A percentile compares a stretch with the other conserved stretches of the same genome.
Conservation (phyloP, 306 rosid genomes). For the Gynostemma pentaphyllum region DNA sequence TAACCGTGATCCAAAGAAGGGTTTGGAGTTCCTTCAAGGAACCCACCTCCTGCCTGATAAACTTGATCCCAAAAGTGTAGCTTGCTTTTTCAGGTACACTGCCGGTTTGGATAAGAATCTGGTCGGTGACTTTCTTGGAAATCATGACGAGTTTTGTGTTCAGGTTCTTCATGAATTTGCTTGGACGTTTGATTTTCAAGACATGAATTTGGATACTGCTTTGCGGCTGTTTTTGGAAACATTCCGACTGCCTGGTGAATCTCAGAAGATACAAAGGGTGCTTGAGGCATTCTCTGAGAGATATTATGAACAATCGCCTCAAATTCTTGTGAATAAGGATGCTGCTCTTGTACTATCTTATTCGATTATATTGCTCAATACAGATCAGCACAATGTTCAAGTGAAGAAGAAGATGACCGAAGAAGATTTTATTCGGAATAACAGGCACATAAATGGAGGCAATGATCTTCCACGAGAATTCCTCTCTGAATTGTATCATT, state of each 20-base stretch:
- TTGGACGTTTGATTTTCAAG: slow-evolving; percentile 92
- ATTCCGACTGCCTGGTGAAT: slow-evolving; percentile 93
- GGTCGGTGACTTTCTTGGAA: slow-evolving; percentile 93
- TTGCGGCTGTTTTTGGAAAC: slow-evolving; percentile 89
- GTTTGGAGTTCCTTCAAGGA: slow-evolving; percentile 96
- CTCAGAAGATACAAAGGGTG: slow-evolving; percentile 96
- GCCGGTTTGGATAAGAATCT: slow-evolving; percentile 98
- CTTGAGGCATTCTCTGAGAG: slow-evolving; percentile 99
- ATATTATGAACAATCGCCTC: slow-evolving; percentile 91
- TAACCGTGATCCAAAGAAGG: slow-evolving; percentile 98
- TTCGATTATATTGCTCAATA: slow-evolving; percentile 85
- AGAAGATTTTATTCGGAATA: slow-evolving; percentile 85
- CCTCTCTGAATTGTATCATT: slow-evolving; percentile 69
- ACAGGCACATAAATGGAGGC: slow-evolving; percentile 90
- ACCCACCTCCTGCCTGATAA: slow-evolving; percentile 92
- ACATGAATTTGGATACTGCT: slow-evolving; percentile 95
- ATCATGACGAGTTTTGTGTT: slow-evolving; percentile 92
- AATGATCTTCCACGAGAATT: slow-evolving; percentile 86
- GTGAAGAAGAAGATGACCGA: slow-evolving; percentile 98
- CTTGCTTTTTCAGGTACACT: slow-evolving; percentile 95
- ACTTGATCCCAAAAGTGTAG: slow-evolving; percentile 99
- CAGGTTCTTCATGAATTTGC: slow-evolving; percentile 99
- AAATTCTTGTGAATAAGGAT: slow-evolving; percentile 83
- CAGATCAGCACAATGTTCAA: slow-evolving; percentile 95
- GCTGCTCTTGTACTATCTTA: slow-evolving; percentile 91